Base-by-base conservation (phyloP, 1,284 basidiomycete species). In the Boletus mariae region DNA sequence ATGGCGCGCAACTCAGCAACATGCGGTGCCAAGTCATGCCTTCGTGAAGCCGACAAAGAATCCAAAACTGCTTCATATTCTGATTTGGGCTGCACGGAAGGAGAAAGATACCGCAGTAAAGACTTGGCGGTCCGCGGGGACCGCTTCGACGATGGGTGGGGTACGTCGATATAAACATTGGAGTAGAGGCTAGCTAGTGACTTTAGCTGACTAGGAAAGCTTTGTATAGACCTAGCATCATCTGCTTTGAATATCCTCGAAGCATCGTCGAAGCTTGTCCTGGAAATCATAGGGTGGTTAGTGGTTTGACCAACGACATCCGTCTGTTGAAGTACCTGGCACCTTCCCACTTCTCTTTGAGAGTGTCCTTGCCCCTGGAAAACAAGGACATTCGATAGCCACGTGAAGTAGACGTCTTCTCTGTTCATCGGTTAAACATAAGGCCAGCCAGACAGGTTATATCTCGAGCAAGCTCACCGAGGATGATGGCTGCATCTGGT, bases 311-410 rank as follows among this genome's bases (percentile, higher is more conserved):
- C 15, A n/a, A 13, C n/a, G 23, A 12, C 57, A 17, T 28, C 3
- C 3, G 3, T 17, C 32, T 12, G 13, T 51, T 12, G 13, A n/a
- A 29, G 15, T 59, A 79, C 81, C 84, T 78, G 29, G 94, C 86
- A 10, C 96, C 96, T 50, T 97, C 91, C 97, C 96, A 99, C 58
- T 90, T 84, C 66, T 94, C 93, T 61, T 89, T 87, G 29, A 81
- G 77, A 1, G 82, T 68, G 64, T 96, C 85, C 55, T 85, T 88
- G 10, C 91, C 87, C 1, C 79, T 74, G n/a, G 85, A 89, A 68
- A 98, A 99, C 45, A 99, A 72, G 0, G 86, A 87, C 89, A 95
- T 95, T 56, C 78, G 80, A 73, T 96, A 98, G 0, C 94, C 94
- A 59, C 83, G 77, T 0, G 84, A 72, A 4, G 79, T 76, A 1